A percentile compares a stretch with the other conserved stretches of the same genome.
Conservation (phyloP, 192 early-diverging fungal genomes). For the Linnemannia schmuckeri region DNA sequence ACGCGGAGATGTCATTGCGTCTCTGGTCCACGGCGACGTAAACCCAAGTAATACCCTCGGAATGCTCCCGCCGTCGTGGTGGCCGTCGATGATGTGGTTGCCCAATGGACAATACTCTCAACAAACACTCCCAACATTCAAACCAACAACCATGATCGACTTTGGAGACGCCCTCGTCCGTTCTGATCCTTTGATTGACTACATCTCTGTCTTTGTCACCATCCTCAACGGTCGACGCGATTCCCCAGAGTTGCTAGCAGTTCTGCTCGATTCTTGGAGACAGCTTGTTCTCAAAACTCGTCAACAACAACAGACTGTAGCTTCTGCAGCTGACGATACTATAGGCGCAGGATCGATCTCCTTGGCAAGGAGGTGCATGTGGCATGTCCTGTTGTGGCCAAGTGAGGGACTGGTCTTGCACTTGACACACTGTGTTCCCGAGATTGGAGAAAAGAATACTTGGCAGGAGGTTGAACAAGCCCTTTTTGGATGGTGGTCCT, state of each 20-base stretch:
- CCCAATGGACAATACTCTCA: not conserved
- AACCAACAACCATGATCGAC: slow-evolving; percentile 36
- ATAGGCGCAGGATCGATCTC: not conserved
- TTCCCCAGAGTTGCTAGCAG: not conserved
- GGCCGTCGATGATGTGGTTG: not conserved
- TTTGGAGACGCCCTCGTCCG: slow-evolving; percentile 38
- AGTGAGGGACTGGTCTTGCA: slow-evolving; percentile 47
- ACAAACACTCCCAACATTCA: not conserved
- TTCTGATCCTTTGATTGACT: slow-evolving; percentile 55
- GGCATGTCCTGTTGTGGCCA: slow-evolving; percentile 58
- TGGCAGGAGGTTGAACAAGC: slow-evolving; percentile 57
- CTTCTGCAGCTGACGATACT: not conserved
- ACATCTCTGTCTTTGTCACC: slow-evolving; percentile 46
- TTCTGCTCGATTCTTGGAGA: slow-evolving; percentile 27
- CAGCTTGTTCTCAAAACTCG: not conserved
- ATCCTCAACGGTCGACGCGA: slow-evolving; percentile 43
- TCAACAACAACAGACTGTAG: not conserved
- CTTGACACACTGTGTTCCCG: slow-evolving; percentile 39
- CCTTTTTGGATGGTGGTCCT: slow-evolving; percentile 53
- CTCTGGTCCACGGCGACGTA: slow-evolving; percentile 55
- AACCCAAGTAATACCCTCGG: slow-evolving; percentile 57
- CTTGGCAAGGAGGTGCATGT: slow-evolving; percentile 41
- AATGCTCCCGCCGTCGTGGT: not conserved
- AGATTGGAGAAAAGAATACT: slow-evolving; percentile 49
- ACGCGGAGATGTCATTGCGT: slow-evolving; percentile 17